phyloP scores from a whole-genome alignment of 768 basidiomycete genomes.

The Lactarius psammicola region DNA sequence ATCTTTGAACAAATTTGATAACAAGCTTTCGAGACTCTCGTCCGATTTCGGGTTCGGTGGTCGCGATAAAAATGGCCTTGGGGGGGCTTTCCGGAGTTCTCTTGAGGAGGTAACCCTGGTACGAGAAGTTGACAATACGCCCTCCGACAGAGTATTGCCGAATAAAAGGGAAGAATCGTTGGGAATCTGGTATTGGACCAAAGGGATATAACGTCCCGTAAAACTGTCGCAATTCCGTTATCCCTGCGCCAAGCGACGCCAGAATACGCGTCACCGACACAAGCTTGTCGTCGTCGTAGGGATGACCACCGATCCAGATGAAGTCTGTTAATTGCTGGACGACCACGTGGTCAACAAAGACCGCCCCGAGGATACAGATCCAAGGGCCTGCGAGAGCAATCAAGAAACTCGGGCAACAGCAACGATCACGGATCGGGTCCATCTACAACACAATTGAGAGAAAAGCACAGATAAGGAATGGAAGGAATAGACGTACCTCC shows the following conservation, averaged over 20 bases:
- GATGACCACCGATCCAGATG: not conserved
- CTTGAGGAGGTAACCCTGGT: not conserved
- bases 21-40: not conserved
- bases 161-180: not conserved
- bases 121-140: not conserved
- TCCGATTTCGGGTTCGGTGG: too few relatives aligned
- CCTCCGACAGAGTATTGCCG: not conserved
- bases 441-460: not conserved
- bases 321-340: not conserved
- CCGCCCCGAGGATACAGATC: not conserved
- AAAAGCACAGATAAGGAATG: not conserved
- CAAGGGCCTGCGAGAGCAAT: not conserved
- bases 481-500: not conserved
- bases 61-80: not conserved
- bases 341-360: not conserved
- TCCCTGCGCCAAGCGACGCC: not conserved
- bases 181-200: not conserved
- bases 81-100: not conserved
- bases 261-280: not conserved
- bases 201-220: not conserved
- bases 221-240: not conserved
- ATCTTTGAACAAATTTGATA: not conserved
- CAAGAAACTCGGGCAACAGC: not conserved
- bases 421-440: not conserved
- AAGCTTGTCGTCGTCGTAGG: not conserved